phyloP scores from a whole-genome alignment of 306 rosid species.

The Styphnolobium japonicum region DNA sequence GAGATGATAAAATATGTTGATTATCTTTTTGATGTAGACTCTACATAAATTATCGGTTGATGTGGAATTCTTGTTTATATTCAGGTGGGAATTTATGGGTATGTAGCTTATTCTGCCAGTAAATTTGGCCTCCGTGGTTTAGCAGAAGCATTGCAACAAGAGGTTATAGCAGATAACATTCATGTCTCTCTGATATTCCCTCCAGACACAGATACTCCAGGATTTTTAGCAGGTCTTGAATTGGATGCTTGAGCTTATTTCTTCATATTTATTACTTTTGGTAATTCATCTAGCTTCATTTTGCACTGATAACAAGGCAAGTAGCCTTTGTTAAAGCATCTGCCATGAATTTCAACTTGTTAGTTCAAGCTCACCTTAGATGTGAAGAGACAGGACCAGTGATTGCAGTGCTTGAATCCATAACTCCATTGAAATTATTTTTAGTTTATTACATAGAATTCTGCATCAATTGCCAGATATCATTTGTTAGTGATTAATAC shows the following conservation, averaged over 20 bases:
- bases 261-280: not conserved
- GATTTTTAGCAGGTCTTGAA: conserved; percentile 61
- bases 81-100: conserved; percentile 89
- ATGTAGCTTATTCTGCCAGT: conserved; percentile 85
- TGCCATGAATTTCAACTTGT: not conserved
- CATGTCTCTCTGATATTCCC: conserved; percentile 83
- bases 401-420: not conserved
- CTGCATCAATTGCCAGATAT: not conserved
- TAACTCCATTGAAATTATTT: not conserved
- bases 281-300: not conserved
- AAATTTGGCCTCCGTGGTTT: conserved; percentile 90
- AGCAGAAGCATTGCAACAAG: conserved; percentile 93
- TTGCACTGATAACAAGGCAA: not conserved
- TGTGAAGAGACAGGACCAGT: not conserved
- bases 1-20: not conserved
- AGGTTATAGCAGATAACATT: conserved; percentile 70
- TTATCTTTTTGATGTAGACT: not conserved
- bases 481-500: not conserved
- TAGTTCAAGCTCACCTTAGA: not conserved
- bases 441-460: not conserved
- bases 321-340: not conserved
- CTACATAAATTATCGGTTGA: not conserved
- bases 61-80: conserved; percentile 18
- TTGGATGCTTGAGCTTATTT: conserved; percentile 5
- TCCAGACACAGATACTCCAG: conserved; percentile 95